These are phyloP conservation scores for Xerocomellus amylosporus DNA, from an alignment of 768 basidiomycete species.

Conservation along the genomic window DNA sequence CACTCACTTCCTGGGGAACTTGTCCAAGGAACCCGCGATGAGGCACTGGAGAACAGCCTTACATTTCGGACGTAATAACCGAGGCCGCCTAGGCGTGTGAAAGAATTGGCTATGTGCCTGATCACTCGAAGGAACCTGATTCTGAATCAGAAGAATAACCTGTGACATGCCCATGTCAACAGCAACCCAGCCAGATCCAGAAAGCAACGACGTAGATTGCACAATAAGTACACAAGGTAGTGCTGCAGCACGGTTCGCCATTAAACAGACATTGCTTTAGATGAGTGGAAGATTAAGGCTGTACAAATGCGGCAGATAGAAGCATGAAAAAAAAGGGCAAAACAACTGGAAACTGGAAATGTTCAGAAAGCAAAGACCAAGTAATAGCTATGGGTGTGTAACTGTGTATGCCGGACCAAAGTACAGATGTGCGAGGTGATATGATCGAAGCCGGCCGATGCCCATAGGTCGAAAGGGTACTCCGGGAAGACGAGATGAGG, in stretches of 20 bases:
- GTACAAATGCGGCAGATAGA: conserved; percentile 48
- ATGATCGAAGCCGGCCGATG: conserved; percentile 42
- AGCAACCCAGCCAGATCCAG: neutral
- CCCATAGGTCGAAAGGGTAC: conserved; percentile 34
- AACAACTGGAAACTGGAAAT: conserved; percentile 19
- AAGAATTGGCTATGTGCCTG: too few species aligned
- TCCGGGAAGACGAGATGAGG: conserved; percentile 39
- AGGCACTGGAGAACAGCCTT: too few species aligned
- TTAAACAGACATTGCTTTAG: conserved; percentile 43
- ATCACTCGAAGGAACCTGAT: too few species aligned
- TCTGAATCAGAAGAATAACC: too few species aligned
- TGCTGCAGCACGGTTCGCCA: conserved; percentile 37
- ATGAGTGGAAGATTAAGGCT: conserved; percentile 38
- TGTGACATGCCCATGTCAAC: too few species aligned
- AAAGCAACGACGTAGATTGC: conserved; percentile 36
- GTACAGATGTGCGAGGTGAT: conserved; percentile 65
- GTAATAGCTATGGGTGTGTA: conserved; percentile 36
- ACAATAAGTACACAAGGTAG: conserved; percentile 40
- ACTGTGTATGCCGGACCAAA: conserved; percentile 60
- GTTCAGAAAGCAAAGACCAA: conserved; percentile 38
- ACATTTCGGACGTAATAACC: too few species aligned
- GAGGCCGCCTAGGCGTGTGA: too few species aligned
- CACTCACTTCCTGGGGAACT: too few species aligned
- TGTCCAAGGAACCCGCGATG: too few species aligned
- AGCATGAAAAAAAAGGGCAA: conserved; percentile 23